Evolutionary conservation across 495 filamentous ascomycete genomes (phyloP), one percentile per base, ranked within the genome.

Genomic region (Penicillium nucicola): DNA sequence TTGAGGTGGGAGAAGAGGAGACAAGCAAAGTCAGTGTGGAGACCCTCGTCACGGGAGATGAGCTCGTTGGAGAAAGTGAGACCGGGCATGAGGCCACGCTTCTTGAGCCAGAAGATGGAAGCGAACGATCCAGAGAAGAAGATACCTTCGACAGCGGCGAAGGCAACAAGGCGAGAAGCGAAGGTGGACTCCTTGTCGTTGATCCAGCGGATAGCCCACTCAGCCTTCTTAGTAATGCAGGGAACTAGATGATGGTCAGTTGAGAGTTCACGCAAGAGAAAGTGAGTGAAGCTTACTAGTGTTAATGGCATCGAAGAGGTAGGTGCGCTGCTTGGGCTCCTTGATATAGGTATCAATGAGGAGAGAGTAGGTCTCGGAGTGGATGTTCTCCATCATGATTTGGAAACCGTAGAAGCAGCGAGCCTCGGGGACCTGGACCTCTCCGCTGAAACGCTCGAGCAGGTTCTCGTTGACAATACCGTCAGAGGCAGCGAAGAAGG

Each of bases 331-430:
- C 71, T 89, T 88, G 50, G 90, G 89, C 78, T 98, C 93, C 80
- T 95, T 96, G 80, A 98, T 95, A 76, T 99, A 99, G 53, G 95
- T 99, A 65, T 99, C 93, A 69, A 99, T 99, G 58, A 99, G 85
- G 12, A 99, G 84, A 30, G 92, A 97, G 83, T 99, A 99, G 40
- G 93, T 99, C 76, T 99, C 93, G 22, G 93, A 95, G 83, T 99
- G 93, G 64, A 99, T 97, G 78, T 99, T 99, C 84, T 99, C 93
- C 89, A 99, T 97, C 93, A 99, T 99, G 79, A 99, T 99, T 77
- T 99, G 93, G 83, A 99, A 99, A 57, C 93, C 93, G 70, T 98
- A 98, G 84, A 98, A 98, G 85, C 93, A 97, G 68, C 93, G 90
- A 48, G 93, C 93, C 77, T 98, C 93, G 30, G 93, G 92, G 55